These are phyloP conservation scores for Hirsutella minnesotensis DNA, from an alignment of 2,329 filamentous ascomycete genomes.

Conservation along the genomic window DNA sequence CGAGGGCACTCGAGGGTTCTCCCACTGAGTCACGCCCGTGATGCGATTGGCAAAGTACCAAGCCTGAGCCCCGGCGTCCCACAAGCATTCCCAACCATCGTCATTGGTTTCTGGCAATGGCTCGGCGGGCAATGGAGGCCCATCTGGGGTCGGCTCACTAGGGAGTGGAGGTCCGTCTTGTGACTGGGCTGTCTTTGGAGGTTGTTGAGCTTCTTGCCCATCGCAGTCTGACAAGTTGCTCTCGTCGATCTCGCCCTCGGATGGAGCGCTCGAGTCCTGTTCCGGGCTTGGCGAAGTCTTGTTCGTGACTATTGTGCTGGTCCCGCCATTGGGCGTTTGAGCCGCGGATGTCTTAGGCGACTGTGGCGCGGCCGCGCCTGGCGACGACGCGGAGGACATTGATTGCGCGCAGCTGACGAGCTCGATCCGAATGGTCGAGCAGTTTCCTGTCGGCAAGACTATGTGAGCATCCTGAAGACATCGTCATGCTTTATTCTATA, in stretches of 20 bases:
- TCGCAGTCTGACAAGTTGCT: not conserved
- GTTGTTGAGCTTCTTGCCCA: slow-evolving; percentile 3
- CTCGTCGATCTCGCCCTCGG: not conserved
- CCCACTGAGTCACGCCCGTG: slow-evolving; percentile 67
- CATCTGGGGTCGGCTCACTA: slow-evolving; percentile 15
- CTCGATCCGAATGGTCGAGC: not conserved
- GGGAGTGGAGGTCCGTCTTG: slow-evolving; percentile 23
- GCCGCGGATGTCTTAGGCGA: slow-evolving; percentile 6
- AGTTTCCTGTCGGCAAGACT: slow-evolving; percentile 5
- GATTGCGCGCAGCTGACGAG: not conserved
- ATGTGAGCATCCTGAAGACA: slow-evolving; percentile 23
- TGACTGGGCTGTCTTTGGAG: slow-evolving; percentile 1
- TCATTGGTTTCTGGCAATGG: slow-evolving; percentile 43
- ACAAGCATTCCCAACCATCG: slow-evolving; percentile 71
- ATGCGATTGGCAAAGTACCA: slow-evolving; percentile 83
- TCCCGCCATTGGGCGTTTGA: slow-evolving; percentile 4
- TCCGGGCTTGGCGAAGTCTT: slow-evolving; percentile 1
- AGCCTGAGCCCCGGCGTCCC: slow-evolving; percentile 55
- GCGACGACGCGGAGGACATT: slow-evolving; percentile 4
- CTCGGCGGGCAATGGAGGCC: slow-evolving; percentile 31
- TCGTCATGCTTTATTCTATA: slow-evolving; percentile 18
- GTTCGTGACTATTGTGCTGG: slow-evolving; percentile 6
- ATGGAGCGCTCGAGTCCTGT: not conserved
- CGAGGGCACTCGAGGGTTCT: slow-evolving; percentile 65
- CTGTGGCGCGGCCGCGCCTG: slow-evolving; percentile 6